Base-by-base conservation (phyloP, 768 basidiomycete species). In the Lactarius pseudohatsudake region DNA sequence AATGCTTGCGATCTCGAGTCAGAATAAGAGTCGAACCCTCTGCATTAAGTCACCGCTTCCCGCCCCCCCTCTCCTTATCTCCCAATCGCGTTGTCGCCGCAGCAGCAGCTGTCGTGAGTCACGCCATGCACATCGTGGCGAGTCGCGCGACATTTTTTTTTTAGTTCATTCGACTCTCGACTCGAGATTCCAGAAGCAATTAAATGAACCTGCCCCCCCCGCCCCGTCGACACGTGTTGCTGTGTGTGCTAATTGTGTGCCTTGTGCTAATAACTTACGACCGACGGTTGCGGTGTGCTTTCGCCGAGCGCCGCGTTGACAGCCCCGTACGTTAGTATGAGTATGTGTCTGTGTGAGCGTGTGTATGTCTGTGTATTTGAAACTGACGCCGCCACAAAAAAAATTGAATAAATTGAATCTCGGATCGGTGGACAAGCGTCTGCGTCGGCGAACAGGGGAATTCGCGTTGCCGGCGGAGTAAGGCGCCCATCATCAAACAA, bases 81-180 rank as follows among this genome's bases (percentile, higher is more conserved):
- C 47, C 64, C 64, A 65, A 61, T 65, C 53, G 59, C 64, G 55
- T 61, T 50, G 59, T 38, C 55, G 40, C 54, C 59, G 59, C 64
- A 34, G 55, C 28, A 10, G 22, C 13, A 18, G 26, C 26, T 15
- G 20, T 34, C 55, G 50, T 53, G 22, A 53, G 22, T 53, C 50
- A 53, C 50, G 50, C 36, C 36, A 38, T 11, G 36, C 36, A 38
- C 36, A 38, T 38, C 11, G 11, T n/a, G n/a, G 10, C 45, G n/a
- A 50, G 22, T 28, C 50, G 50, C 50, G 13, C 22, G 26, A 53
- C 50, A 13, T 22, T n/a, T 47, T 47, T n/a, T 47, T 26, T 50
- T 11, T 22, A 10, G 3, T 50, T 50, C 13, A 18, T 11, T 47
- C 20, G 9, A 20, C 18, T 4, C n/a, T 22, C 10, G n/a, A 45